These are phyloP conservation scores for Neolentinus lepideus DNA, from an alignment of 1,284 basidiomycete genomes.

Conservation along the genomic window DNA sequence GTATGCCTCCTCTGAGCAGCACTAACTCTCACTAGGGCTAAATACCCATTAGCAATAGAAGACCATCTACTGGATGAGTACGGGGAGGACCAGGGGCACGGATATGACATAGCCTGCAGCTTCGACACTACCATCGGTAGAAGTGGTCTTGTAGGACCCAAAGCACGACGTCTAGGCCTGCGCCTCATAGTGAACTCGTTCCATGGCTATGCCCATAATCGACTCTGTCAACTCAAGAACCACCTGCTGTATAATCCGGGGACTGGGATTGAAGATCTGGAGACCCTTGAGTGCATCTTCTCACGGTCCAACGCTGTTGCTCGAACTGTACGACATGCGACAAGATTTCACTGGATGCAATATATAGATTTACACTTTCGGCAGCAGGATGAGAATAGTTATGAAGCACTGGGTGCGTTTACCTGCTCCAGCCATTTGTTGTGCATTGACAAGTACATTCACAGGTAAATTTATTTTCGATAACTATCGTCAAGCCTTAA, in stretches of 20 bases:
- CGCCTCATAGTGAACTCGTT: conserved; percentile 20
- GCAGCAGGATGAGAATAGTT: conserved; percentile 23
- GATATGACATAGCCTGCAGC: conserved; percentile 28
- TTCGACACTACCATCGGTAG: conserved; percentile 19
- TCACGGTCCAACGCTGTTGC: conserved; percentile 22
- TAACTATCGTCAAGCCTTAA: conserved; percentile 14
- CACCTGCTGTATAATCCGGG: conserved; percentile 20
- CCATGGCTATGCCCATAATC: conserved; percentile 25
- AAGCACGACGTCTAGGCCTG: background rate
- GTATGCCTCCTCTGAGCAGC: background rate
- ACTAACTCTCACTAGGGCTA: conserved; percentile 20
- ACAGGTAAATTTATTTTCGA: conserved; percentile 14
- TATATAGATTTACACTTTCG: conserved; percentile 18
- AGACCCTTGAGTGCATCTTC: conserved; percentile 23
- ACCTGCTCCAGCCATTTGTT: background rate
- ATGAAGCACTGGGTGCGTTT: conserved; percentile 14
- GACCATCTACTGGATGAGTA: conserved; percentile 16
- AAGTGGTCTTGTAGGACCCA: conserved; percentile 11
- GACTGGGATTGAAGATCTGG: conserved; percentile 23
- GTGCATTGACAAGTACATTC: background rate
- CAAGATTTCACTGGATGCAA: conserved; percentile 18
- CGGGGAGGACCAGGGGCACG: conserved; percentile 11
- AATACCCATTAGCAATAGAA: conserved; percentile 24
- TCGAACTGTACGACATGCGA: conserved; percentile 18
- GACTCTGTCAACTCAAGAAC: conserved; percentile 19